phyloP scores from a whole-genome alignment of 768 basidiomycete species.

The Kondoa malvinella region DNA sequence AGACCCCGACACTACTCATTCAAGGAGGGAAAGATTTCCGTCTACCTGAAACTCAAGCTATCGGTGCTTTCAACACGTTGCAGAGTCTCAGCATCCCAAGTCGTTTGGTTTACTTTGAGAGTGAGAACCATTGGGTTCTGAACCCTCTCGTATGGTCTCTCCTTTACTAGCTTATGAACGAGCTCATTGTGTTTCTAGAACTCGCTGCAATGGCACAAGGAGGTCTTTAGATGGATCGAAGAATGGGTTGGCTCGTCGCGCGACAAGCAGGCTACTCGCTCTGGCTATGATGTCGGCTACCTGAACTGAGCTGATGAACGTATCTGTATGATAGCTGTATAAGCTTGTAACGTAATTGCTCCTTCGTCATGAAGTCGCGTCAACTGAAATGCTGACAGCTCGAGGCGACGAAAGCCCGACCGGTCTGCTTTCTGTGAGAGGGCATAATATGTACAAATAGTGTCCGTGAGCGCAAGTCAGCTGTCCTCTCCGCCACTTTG shows the following conservation, averaged over 20 bases:
- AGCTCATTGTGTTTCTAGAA: conserved; percentile 36
- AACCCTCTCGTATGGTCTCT: conserved; percentile 54
- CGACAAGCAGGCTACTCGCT: neutral
- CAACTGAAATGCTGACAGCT: no score
- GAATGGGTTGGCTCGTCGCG: conserved; percentile 31
- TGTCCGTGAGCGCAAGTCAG: no score
- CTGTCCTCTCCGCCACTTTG: no score
- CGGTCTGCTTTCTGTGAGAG: no score
- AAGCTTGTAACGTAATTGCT: no score
- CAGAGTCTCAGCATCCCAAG: conserved; percentile 24
- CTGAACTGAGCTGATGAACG: no score
- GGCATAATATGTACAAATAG: no score
- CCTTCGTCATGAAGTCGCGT: no score
- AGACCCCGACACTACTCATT: conserved; percentile 27
- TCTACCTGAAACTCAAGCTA: conserved; percentile 17
- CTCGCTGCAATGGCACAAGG: conserved; percentile 59
- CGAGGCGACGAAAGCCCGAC: no score
- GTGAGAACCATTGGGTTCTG: conserved; percentile 85
- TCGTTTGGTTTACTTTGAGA: conserved; percentile 53
- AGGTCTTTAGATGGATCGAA: conserved; percentile 78
- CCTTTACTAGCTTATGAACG: neutral
- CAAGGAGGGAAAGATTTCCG: conserved; percentile 26
- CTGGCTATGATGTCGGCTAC: neutral
- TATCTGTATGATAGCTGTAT: no score
- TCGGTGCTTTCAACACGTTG: conserved; percentile 26